phyloP scores from a whole-genome alignment of 2,329 filamentous ascomycete species.

The Paraconiothyrium brasiliense region DNA sequence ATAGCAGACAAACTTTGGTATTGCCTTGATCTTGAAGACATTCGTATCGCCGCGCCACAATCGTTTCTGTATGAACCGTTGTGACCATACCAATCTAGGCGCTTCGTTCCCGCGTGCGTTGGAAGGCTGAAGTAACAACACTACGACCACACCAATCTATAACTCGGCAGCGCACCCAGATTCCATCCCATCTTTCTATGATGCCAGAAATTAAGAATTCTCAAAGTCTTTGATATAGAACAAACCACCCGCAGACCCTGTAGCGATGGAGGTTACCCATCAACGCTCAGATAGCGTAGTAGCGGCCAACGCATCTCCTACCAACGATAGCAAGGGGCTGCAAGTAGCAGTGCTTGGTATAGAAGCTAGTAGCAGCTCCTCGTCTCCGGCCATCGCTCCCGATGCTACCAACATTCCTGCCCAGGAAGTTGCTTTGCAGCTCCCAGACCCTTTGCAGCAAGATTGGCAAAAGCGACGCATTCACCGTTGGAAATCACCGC shows the following conservation, averaged over 20 bases:
- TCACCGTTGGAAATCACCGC: constrained; percentile 23
- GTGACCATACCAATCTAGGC: not conserved
- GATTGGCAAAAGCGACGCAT: constrained; percentile 5
- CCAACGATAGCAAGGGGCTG: not conserved
- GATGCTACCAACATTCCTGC: not conserved
- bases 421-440: not conserved
- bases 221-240: not conserved
- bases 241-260: not conserved
- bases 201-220: not conserved
- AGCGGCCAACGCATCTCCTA: not conserved
- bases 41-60: constrained; percentile 5
- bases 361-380: not conserved
- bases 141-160: not conserved
- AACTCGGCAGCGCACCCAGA: not conserved
- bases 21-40: not conserved
- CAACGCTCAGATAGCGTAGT: not conserved
- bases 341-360: not conserved
- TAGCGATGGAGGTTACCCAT: not conserved
- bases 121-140: not conserved
- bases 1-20: not conserved
- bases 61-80: not conserved
- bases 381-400: not conserved
- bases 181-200: not conserved
- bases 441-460: constrained; percentile 1
- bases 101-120: not conserved